These are phyloP conservation scores for Aspergillus arachidicola DNA, from an alignment of 2,329 filamentous ascomycete species.

Conservation along the genomic window DNA sequence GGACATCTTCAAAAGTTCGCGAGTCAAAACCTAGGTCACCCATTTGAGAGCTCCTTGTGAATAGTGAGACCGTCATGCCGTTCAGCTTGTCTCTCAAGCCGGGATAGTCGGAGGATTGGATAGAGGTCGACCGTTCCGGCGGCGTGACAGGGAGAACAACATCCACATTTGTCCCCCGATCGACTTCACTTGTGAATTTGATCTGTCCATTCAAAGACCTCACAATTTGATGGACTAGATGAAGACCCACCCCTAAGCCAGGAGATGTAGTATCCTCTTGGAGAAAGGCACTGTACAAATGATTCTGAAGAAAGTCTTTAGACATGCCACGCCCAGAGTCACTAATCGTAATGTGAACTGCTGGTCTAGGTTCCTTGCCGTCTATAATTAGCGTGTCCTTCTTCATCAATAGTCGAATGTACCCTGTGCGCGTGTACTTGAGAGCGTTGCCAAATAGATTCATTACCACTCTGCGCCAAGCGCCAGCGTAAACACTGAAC, in stretches of 20 bases:
- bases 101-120: constrained; percentile 1
- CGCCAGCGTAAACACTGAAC: constrained; percentile 9
- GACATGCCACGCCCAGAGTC: constrained; percentile 35
- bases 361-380: not conserved
- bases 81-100: constrained; percentile 11
- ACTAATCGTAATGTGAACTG: constrained; percentile 23
- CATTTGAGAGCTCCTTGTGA: constrained; percentile 17
- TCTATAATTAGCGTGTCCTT: constrained; percentile 6
- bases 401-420: constrained; percentile 21
- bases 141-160: constrained; percentile 19
- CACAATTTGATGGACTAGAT: constrained; percentile 53
- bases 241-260: constrained; percentile 63
- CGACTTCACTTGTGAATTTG: constrained; percentile 25
- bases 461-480: constrained; percentile 15
- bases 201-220: constrained; percentile 27
- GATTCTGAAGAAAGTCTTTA: constrained; percentile 26
- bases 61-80: constrained; percentile 21
- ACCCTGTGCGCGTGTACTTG: constrained; percentile 13
- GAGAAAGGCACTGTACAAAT: constrained; percentile 58
- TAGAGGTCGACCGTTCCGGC: not conserved
- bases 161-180: constrained; percentile 26
- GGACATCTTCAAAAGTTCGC: constrained; percentile 17
- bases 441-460: constrained; percentile 16
- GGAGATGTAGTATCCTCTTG: constrained; percentile 60
- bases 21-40: constrained; percentile 16